Evolutionary conservation across 768 basidiomycete genomes (phyloP).

Genomic region (Boletus sp.): DNA sequence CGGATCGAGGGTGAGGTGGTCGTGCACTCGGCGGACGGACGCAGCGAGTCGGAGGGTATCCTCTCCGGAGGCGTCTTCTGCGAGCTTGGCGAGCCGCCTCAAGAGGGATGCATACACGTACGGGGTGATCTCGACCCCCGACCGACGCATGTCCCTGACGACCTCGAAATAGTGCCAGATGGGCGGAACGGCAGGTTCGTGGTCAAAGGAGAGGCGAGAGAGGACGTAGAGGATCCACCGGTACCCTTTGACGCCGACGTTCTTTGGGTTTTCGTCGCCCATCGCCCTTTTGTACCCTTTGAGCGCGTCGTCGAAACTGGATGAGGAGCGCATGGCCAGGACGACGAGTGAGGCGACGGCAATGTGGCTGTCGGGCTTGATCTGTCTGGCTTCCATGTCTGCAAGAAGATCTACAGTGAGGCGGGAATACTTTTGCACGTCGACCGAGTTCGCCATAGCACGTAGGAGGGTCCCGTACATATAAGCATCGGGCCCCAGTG

Average conservation of each 20-base stretch:
- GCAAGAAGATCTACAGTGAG: slow-evolving; percentile 51
- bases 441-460: slow-evolving; percentile 43
- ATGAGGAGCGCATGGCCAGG: slow-evolving; percentile 63
- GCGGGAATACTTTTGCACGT: slow-evolving; percentile 48
- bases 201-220: slow-evolving; percentile 52
- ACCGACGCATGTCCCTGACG: slow-evolving; percentile 73
- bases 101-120: slow-evolving; percentile 70
- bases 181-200: slow-evolving; percentile 39
- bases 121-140: slow-evolving; percentile 54
- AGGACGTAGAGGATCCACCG: slow-evolving; percentile 62
- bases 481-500: slow-evolving; percentile 45
- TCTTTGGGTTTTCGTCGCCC: slow-evolving; percentile 24
- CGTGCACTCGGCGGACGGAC: slow-evolving; percentile 66
- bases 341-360: slow-evolving; percentile 54
- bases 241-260: slow-evolving; percentile 60
- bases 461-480: slow-evolving; percentile 57
- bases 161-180: slow-evolving; percentile 68
- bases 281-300: slow-evolving; percentile 51
- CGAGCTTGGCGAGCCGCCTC: slow-evolving; percentile 49
- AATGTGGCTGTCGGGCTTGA: slow-evolving; percentile 45
- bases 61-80: slow-evolving; percentile 29
- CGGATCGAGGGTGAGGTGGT: slow-evolving; percentile 75
- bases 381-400: slow-evolving; percentile 59
- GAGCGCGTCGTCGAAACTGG: slow-evolving; percentile 58
- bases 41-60: slow-evolving; percentile 38